A percentile compares a stretch with the other conserved stretches of the same genome.
These are phyloP conservation scores for Ogataea trehalophila DNA, from an alignment of 805 yeast genomes.

Conservation along the genomic window DNA sequence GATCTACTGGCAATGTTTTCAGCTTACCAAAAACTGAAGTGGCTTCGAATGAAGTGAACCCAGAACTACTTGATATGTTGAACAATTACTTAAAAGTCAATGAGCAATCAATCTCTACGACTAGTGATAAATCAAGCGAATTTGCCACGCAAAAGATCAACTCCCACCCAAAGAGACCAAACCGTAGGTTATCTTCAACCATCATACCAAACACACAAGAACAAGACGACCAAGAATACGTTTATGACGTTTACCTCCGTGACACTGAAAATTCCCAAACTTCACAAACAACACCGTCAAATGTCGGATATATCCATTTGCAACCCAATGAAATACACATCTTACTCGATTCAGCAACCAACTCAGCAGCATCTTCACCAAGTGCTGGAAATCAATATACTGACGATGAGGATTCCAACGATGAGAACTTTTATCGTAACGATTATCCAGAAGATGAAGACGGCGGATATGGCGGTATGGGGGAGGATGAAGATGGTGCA, in stretches of 20 bases:
- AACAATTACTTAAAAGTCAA: conserved; percentile 48
- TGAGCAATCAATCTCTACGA: conserved; percentile 10
- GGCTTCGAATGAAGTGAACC: conserved; percentile 36
- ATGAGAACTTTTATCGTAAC: conserved; percentile 86
- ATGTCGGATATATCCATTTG: conserved; percentile 49
- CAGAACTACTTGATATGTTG: conserved; percentile 73
- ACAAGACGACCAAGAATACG: conserved; percentile 52
- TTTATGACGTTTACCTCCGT: conserved; percentile 82
- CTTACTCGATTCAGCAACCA: background rate
- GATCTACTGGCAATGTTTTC: conserved; percentile 16
- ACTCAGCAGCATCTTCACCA: background rate
- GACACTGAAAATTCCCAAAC: conserved; percentile 39
- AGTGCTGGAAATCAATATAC: conserved; percentile 22
- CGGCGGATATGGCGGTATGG: conserved; percentile 38
- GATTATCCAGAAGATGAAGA: conserved; percentile 96
- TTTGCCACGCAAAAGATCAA: too few relatives aligned
- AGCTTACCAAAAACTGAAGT: conserved; percentile 18
- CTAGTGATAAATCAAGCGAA: background rate
- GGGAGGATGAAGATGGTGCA: background rate
- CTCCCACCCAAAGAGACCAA: conserved; percentile 20
- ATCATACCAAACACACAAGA: conserved; percentile 13
- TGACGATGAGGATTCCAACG: conserved; percentile 83
- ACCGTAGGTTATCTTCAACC: conserved; percentile 23
- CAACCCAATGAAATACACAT: conserved; percentile 44
- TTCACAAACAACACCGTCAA: conserved; percentile 30